Conservation (phyloP, 805 yeast genomes). For the Starmerella powellii region DNA sequence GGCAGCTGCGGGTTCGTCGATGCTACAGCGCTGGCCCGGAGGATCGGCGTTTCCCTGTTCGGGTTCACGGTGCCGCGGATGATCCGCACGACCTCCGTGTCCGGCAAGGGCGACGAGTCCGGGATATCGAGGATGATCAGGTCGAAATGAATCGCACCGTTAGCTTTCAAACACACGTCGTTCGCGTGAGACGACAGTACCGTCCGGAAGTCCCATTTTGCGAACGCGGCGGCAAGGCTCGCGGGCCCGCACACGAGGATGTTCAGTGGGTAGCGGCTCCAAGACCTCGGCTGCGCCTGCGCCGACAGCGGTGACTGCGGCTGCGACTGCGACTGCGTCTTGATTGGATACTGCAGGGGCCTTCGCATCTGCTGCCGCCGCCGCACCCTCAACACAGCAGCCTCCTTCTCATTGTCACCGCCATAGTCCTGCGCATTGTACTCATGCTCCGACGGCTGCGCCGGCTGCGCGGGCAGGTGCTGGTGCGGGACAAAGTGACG, state of each 20-base stretch:
- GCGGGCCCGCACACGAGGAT: slow-evolving; percentile 72
- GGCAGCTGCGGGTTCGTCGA: slow-evolving; percentile 41
- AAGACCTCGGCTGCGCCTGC: no score
- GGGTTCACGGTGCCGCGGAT: slow-evolving; percentile 66
- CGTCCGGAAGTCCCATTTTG: slow-evolving; percentile 64
- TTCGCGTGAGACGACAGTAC: slow-evolving; percentile 68
- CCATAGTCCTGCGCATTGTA: no score
- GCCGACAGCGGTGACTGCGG: neutral
- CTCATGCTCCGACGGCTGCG: slow-evolving; percentile 1
- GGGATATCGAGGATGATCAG: slow-evolving; percentile 49
- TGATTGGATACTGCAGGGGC: slow-evolving; percentile 7
- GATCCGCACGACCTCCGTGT: slow-evolving; percentile 26
- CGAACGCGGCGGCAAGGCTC: slow-evolving; percentile 50
- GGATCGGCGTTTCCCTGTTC: slow-evolving; percentile 66
- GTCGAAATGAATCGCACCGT: slow-evolving; percentile 70
- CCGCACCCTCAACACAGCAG: slow-evolving; percentile 18
- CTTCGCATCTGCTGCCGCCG: slow-evolving; percentile 19
- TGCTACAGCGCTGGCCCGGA: slow-evolving; percentile 54
- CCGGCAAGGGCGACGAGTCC: slow-evolving; percentile 6
- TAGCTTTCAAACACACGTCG: slow-evolving; percentile 40
- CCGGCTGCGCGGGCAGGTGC: neutral
- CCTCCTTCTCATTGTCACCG: slow-evolving; percentile 12
- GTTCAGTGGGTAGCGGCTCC: slow-evolving; percentile 30
- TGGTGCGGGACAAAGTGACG: neutral
- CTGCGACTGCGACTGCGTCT: neutral